Evolutionary conservation across 257 asterid genomes (phyloP), one percentile per base, ranked within the genome.

Genomic region (Anisodus acutangulus): DNA sequence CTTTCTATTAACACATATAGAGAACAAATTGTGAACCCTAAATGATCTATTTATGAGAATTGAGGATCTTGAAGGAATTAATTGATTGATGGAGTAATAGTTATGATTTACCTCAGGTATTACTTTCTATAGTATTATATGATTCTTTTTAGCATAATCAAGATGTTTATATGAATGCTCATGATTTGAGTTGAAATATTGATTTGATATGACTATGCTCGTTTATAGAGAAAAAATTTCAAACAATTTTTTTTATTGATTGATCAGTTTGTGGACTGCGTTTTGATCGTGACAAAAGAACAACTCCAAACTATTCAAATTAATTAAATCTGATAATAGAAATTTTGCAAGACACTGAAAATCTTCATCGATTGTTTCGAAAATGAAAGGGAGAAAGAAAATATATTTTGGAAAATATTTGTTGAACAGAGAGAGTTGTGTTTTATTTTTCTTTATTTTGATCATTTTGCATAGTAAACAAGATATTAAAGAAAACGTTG

Each of bases 21-120:
- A 64, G 71, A 64, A 64, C 9, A 64, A 26, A 10, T 26, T 64
- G 43, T 64, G 71, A 26, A 64, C 76, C 22, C 76, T 68, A 67
- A 16, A 37, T 37, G 76, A 68, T 37, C 19, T 22, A 22, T 22
- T 22, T 37, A 67, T 67, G 9, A 13, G 22, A 67, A 37, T 13
- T 67, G 49, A 13, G 0, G n/a, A 35, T 35, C 37, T 67, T 35
- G 49, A 37, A 67, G 74, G 49, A 67, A 37, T 5, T 35, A 37
- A 67, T 35, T 67, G 11, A 67, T 67, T 67, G 22, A 37, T 22
- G 26, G 26, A 22, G 26, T 13, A 49, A 49, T 31, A 64, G 17
- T 66, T 31, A 39, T 16, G 31, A 3, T 45, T 41, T 22, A 69
- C 59, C 2, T 72, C n/a, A 72, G 59, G 59, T 45, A 72, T 71